A percentile compares a stretch with the other conserved stretches of the same genome.
These are phyloP conservation scores for Phytophthora pistaciae DNA, from an alignment of 352 stramenopile species.

Conservation along the genomic window DNA sequence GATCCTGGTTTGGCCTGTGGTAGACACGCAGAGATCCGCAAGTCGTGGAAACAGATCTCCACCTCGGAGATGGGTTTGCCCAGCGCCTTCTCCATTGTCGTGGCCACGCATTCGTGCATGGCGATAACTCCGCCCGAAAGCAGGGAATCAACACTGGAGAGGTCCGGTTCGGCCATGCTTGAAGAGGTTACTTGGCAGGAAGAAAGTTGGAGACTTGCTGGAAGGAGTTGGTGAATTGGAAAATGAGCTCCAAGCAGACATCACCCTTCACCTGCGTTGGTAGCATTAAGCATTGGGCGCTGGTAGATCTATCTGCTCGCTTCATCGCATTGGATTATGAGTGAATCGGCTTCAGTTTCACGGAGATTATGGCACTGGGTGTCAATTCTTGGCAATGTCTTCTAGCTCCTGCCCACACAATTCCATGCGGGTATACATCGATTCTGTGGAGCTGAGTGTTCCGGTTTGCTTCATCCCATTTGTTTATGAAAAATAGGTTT, in stretches of 20 bases:
- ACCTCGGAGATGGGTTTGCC: conserved; percentile 50
- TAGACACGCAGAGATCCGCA: conserved; percentile 41
- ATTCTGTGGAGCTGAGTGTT: too few species aligned
- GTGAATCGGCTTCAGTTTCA: not conserved
- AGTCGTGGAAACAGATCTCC: conserved; percentile 54
- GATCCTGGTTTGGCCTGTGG: conserved; percentile 7
- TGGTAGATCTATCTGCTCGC: not conserved
- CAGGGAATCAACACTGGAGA: conserved; percentile 50
- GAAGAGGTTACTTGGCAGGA: not conserved
- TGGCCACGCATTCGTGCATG: conserved; percentile 45
- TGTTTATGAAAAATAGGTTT: not conserved
- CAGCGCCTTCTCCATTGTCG: conserved; percentile 40
- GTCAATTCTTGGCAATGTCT: not conserved
- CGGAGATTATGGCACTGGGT: too few species aligned
- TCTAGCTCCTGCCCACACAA: not conserved
- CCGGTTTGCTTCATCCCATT: not conserved
- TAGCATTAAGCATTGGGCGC: not conserved
- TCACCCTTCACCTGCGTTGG: not conserved
- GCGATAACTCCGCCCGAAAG: conserved; percentile 47
- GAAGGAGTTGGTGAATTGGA: not conserved
- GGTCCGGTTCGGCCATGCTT: conserved; percentile 5
- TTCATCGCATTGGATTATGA: not conserved
- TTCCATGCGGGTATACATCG: not conserved
- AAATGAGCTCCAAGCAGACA: not conserved
- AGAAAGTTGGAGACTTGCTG: not conserved